A percentile compares a stretch with the other conserved stretches of the same genome.
phyloP scores from a whole-genome alignment of 2,329 filamentous ascomycete species.

The Aspergillus sp. region DNA sequence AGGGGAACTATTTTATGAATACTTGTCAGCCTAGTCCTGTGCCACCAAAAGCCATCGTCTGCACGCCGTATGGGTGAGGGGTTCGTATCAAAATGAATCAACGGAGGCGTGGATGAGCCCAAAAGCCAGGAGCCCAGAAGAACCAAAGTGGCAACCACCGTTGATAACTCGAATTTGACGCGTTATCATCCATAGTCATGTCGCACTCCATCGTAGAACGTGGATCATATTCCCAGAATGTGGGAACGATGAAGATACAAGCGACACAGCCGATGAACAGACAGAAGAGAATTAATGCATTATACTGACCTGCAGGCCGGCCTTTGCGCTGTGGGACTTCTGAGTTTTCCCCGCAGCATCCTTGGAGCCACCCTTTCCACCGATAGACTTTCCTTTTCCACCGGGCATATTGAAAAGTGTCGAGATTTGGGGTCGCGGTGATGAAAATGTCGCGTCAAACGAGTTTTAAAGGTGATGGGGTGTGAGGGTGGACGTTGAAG shows the following conservation, averaged over 20 bases:
- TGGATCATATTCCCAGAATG: conserved; percentile 1
- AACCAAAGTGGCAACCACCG: neutral
- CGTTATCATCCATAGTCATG: neutral
- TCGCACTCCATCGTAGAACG: neutral
- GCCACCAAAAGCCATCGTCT: neutral
- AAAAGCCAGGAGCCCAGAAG: neutral
- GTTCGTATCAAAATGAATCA: no score
- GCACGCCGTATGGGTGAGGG: neutral
- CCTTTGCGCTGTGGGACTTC: conserved; percentile 89
- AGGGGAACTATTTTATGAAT: conserved; percentile 72
- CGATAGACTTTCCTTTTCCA: conserved; percentile 89
- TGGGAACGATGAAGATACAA: neutral
- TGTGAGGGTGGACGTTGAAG: conserved; percentile 23
- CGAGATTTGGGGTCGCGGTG: conserved; percentile 20
- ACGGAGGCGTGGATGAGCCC: no score
- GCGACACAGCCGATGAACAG: neutral
- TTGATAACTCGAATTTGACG: neutral
- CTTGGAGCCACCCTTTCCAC: conserved; percentile 88
- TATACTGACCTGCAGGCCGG: conserved; percentile 82
- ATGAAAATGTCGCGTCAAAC: conserved; percentile 22
- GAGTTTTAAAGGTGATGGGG: conserved; percentile 14
- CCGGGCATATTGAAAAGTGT: conserved; percentile 59
- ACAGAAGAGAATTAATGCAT: conserved; percentile 7
- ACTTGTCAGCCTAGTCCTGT: conserved; percentile 15
- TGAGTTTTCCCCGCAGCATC: conserved; percentile 79